phyloP scores from a whole-genome alignment of 768 basidiomycete genomes.

The Lentinula detonsa region DNA sequence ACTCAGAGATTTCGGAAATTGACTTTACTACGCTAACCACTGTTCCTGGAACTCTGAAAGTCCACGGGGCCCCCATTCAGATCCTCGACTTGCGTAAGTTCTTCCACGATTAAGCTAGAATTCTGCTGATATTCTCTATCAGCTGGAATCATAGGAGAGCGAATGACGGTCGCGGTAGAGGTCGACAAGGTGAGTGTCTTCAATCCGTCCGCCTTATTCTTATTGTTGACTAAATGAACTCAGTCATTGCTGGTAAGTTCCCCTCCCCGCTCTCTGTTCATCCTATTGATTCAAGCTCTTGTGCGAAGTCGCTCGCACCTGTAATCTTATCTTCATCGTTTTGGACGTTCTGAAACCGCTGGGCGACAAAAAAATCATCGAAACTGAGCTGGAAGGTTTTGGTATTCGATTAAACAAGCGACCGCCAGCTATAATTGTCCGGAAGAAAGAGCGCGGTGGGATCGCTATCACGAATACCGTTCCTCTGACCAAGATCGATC shows the following conservation, averaged over 20 bases:
- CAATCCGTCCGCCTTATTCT: not conserved
- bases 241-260: conserved; percentile 72
- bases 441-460: conserved; percentile 87
- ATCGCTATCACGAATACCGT: conserved; percentile 96
- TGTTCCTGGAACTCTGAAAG: conserved; percentile 44
- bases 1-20: conserved; percentile 92
- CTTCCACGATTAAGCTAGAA: not conserved
- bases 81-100: conserved; percentile 84
- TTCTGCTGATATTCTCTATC: conserved; percentile 2
- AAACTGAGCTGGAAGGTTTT: conserved; percentile 94
- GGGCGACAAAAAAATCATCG: conserved; percentile 88
- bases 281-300: conserved; percentile 7
- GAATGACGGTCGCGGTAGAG: conserved; percentile 92
- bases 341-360: conserved; percentile 98
- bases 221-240: conserved; percentile 8
- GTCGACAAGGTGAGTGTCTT: conserved; percentile 72
- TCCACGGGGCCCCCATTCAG: conserved; percentile 95
- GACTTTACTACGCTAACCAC: conserved; percentile 97
- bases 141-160: conserved; percentile 98
- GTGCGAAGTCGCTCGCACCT: conserved; percentile 84
- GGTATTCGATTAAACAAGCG: conserved; percentile 95
- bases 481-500: conserved; percentile 91
- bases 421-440: conserved; percentile 80
- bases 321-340: conserved; percentile 97
- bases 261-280: conserved; percentile 8